phyloP scores from a whole-genome alignment of 164 flowering plant genomes.

The Stephania japonica region DNA sequence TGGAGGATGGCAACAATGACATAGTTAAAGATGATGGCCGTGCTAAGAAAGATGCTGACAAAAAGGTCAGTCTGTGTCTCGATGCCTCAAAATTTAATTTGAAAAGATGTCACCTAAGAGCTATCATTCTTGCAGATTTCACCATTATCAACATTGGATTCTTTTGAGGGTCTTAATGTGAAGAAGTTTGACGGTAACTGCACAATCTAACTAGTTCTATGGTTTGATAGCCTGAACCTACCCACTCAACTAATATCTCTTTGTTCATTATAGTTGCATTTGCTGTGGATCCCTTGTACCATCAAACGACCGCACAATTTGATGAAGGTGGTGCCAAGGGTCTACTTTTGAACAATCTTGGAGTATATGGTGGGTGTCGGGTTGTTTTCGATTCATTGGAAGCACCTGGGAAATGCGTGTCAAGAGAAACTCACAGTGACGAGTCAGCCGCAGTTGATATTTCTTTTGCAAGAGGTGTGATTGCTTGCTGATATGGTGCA shows the following conservation, averaged over 20 bases:
- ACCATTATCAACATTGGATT: constrained; percentile 79
- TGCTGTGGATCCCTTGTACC: constrained; percentile 92
- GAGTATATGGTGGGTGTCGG: constrained; percentile 84
- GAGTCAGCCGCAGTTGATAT: constrained; percentile 56
- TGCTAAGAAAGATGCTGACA: constrained; percentile 55
- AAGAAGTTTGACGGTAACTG: constrained; percentile 90
- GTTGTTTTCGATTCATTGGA: constrained; percentile 92
- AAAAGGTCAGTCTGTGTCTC: constrained; percentile 43
- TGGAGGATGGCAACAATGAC: constrained; percentile 29
- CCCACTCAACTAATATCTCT: neutral
- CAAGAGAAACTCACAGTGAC: constrained; percentile 26
- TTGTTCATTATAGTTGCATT: constrained; percentile 61
- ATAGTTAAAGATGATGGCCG: constrained; percentile 38
- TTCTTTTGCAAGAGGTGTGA: constrained; percentile 73
- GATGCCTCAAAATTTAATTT: constrained; percentile 4
- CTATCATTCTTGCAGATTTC: constrained; percentile 53
- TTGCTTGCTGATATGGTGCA: neutral
- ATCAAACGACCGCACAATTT: constrained; percentile 94
- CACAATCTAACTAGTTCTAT: neutral
- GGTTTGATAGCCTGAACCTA: neutral
- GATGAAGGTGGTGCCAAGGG: constrained; percentile 99
- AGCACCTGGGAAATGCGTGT: constrained; percentile 61
- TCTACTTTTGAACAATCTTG: constrained; percentile 85
- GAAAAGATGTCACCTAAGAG: constrained; percentile 16
- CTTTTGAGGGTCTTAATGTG: constrained; percentile 85